A percentile compares a stretch with the other conserved stretches of the same genome.
These are phyloP conservation scores for Bretziella fagacearum DNA, from an alignment of 2,329 filamentous ascomycete genomes.

Conservation along the genomic window DNA sequence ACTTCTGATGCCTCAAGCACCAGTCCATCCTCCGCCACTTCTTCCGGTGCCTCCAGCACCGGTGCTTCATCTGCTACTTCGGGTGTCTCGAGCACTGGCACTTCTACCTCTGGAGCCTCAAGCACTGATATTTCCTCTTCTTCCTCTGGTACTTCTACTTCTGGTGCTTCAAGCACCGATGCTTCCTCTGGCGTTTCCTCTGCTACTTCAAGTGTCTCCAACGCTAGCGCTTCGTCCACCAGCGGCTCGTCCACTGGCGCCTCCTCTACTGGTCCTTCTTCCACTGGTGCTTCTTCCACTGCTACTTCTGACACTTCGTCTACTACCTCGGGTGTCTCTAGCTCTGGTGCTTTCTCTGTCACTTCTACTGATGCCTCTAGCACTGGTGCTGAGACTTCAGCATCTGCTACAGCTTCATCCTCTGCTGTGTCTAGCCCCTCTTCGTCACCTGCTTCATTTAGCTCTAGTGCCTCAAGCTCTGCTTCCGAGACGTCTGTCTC, in stretches of 20 bases:
- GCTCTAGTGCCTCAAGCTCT: not conserved
- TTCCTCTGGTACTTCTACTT: not conserved
- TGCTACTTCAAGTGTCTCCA: not conserved
- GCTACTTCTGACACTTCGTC: not conserved
- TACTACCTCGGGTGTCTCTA: not conserved
- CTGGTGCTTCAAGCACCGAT: not conserved
- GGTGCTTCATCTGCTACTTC: not conserved
- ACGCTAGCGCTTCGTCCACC: not conserved
- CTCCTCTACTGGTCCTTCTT: not conserved
- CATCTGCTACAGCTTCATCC: too few species aligned
- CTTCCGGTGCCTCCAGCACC: too few species aligned
- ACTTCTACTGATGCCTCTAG: not conserved
- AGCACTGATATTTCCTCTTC: not conserved
- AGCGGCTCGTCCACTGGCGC: too few species aligned
- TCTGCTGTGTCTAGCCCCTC: not conserved
- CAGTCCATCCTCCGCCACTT: not conserved
- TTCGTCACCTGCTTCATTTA: not conserved
- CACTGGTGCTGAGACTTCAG: too few species aligned
- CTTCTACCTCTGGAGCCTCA: not conserved
- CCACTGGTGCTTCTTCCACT: not conserved
- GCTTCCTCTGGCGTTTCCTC: not conserved
- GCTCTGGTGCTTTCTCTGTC: not conserved
- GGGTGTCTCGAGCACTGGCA: not conserved
- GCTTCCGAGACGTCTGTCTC: not conserved
- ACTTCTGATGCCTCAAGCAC: not conserved